Conservation (phyloP, 768 basidiomycete species). For the Epithele typhae region DNA sequence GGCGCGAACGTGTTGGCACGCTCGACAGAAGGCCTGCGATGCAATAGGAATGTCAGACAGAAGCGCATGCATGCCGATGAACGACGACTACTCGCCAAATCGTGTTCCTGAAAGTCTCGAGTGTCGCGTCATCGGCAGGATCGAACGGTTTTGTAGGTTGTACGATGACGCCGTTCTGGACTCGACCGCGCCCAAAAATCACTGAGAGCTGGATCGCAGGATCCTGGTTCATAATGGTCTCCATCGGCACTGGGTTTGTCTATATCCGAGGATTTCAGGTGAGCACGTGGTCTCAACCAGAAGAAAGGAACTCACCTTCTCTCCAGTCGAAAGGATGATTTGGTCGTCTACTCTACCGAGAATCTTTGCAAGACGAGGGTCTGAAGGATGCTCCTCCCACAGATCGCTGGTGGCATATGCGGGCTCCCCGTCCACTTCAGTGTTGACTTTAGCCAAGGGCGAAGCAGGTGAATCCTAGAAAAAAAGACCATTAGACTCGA, state of each 20-base stretch:
- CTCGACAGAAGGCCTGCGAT: conserved; percentile 36
- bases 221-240: conserved; percentile 32
- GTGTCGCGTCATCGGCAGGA: conserved; percentile 22
- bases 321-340: conserved; percentile 38
- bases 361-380: conserved; percentile 29
- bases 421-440: conserved; percentile 27
- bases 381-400: conserved; percentile 36
- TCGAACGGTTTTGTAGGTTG: conserved; percentile 31
- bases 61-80: no score
- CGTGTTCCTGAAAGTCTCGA: conserved; percentile 30
- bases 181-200: conserved; percentile 39
- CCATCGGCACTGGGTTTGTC: conserved; percentile 39
- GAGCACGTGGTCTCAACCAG: no score
- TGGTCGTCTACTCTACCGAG: conserved; percentile 43
- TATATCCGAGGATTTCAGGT: conserved; percentile 7
- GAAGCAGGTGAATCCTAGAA: no score
- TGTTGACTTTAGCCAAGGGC: no score
- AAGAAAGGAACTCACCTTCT: conserved; percentile 29
- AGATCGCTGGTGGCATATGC: conserved; percentile 41
- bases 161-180: conserved; percentile 38
- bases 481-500: no score
- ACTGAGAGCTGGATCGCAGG: conserved; percentile 29
- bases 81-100: no score
- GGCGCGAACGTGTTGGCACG: conserved; percentile 39
- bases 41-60: no score